Evolutionary conservation across 805 yeast species (phyloP).

Genomic region (Metschnikowia aberdeeniae): DNA sequence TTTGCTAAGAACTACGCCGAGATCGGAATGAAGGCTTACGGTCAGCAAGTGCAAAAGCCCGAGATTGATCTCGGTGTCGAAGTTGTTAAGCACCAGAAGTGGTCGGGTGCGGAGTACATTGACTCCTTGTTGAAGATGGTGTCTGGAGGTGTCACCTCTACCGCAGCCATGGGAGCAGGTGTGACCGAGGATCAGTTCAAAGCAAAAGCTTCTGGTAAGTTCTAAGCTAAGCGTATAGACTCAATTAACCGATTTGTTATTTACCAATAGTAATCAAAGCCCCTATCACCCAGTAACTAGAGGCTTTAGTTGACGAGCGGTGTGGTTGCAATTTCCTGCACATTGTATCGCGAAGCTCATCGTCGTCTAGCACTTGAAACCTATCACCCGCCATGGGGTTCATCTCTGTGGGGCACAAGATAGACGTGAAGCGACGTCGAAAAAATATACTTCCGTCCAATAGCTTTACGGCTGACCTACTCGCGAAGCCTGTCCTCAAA

Average conservation of each 20-base stretch:
- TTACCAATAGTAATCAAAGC: neutral
- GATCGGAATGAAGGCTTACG: conserved; percentile 95
- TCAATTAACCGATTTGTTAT: neutral
- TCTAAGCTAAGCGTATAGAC: conserved; percentile 12
- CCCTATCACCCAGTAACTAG: no score
- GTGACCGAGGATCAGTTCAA: conserved; percentile 96
- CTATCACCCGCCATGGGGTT: conserved; percentile 1
- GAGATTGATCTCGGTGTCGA: conserved; percentile 90
- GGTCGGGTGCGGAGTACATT: conserved; percentile 98
- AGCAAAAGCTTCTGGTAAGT: conserved; percentile 20
- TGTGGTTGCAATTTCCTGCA: conserved; percentile 3
- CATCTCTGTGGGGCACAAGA: conserved; percentile 3
- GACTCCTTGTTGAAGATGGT: conserved; percentile 86
- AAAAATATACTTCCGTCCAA: neutral
- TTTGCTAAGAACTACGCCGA: conserved; percentile 75
- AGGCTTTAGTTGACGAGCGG: neutral
- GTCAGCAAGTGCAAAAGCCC: conserved; percentile 76
- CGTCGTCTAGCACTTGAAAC: no score
- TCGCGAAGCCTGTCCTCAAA: neutral
- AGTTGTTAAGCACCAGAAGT: conserved; percentile 95
- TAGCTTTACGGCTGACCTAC: neutral
- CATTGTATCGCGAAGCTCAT: conserved; percentile 1
- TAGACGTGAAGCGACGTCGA: neutral
- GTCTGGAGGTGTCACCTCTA: conserved; percentile 90
- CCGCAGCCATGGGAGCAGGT: conserved; percentile 98